Percentiles rank a stretch among this genome's conserved stretches.
phyloP scores from a whole-genome alignment of 352 stramenopile species.

The Pythium coloratum region DNA sequence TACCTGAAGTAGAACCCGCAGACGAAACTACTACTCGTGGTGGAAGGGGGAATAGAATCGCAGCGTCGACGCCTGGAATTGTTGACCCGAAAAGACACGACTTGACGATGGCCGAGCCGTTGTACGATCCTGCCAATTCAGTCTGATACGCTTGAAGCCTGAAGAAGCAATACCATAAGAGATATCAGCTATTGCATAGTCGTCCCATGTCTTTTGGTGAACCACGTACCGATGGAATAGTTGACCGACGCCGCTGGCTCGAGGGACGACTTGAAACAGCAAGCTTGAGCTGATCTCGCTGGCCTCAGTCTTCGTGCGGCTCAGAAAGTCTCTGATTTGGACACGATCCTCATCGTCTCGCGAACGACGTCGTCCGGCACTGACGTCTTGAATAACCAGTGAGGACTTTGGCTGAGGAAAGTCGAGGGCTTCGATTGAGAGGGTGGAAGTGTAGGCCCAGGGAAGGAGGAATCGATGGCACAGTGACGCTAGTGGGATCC shows the following conservation, averaged over 20 bases:
- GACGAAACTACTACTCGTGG: not conserved
- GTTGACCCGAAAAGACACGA: conserved; percentile 24
- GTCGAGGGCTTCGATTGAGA: conserved; percentile 15
- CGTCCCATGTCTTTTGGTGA: not conserved
- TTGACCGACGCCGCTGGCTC: conserved; percentile 7
- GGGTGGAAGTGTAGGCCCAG: conserved; percentile 24
- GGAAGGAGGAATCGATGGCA: conserved; percentile 37
- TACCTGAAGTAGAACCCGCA: not conserved
- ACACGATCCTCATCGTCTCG: conserved; percentile 20
- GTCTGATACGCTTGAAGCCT: conserved; percentile 20
- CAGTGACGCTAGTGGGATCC: conserved; percentile 51
- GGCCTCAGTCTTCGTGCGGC: not conserved
- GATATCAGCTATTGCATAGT: not conserved
- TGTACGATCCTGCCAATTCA: conserved; percentile 14
- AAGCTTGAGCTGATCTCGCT: not conserved
- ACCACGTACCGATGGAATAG: conserved; percentile 15
- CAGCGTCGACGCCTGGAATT: conserved; percentile 11
- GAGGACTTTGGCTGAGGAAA: not conserved
- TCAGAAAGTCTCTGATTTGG: conserved; percentile 12
- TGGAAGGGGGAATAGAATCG: not conserved
- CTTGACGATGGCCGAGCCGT: conserved; percentile 15
- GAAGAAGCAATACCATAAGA: not conserved
- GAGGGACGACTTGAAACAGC: conserved; percentile 13
- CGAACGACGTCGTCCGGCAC: conserved; percentile 8
- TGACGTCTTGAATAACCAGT: conserved; percentile 8